Conservation (phyloP, 2,329 filamentous ascomycete species). For the Malbranchea zuffiana region DNA sequence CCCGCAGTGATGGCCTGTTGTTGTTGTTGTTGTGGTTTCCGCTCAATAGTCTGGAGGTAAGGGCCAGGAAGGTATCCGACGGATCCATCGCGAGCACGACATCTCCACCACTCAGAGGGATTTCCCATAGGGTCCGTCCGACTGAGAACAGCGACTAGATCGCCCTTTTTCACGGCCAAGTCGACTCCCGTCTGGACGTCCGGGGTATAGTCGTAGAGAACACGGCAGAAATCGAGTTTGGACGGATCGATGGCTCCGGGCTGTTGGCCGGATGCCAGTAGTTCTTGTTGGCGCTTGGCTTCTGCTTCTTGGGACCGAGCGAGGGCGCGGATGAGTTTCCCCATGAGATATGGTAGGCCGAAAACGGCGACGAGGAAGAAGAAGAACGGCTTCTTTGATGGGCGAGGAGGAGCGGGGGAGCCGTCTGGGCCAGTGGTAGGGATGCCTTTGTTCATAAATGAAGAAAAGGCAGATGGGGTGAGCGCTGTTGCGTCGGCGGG, state of each 20-base stretch:
- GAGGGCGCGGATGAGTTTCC: slow-evolving; percentile 80
- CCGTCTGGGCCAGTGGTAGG: slow-evolving; percentile 51
- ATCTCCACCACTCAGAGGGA: slow-evolving; percentile 94
- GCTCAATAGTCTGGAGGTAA: slow-evolving; percentile 69
- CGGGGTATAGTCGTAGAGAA: slow-evolving; percentile 87
- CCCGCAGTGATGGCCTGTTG: slow-evolving; percentile 36
- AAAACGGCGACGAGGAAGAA: slow-evolving; percentile 94
- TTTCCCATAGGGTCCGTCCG: slow-evolving; percentile 89
- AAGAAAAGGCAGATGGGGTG: slow-evolving; percentile 82
- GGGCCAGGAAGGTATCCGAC: slow-evolving; percentile 86
- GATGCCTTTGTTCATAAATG: slow-evolving; percentile 61
- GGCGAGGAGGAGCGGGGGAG: slow-evolving; percentile 54
- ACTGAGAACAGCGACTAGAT: slow-evolving; percentile 84
- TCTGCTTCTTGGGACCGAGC: slow-evolving; percentile 79
- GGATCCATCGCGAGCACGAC: slow-evolving; percentile 75
- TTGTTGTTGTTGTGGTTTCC: slow-evolving; percentile 33
- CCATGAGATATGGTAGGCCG: slow-evolving; percentile 91
- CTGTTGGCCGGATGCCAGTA: slow-evolving; percentile 34
- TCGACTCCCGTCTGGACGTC: slow-evolving; percentile 67
- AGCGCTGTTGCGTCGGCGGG: slow-evolving; percentile 79
- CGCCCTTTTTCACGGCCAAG: slow-evolving; percentile 83
- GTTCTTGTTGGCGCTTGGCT: slow-evolving; percentile 39
- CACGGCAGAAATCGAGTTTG: slow-evolving; percentile 92
- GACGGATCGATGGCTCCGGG: slow-evolving; percentile 60
- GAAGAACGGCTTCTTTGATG: slow-evolving; percentile 88